Percentiles rank a stretch among this genome's conserved stretches.
phyloP scores from a whole-genome alignment of 1,139 yeast species.

The Yamadazyma membranifaciens region DNA sequence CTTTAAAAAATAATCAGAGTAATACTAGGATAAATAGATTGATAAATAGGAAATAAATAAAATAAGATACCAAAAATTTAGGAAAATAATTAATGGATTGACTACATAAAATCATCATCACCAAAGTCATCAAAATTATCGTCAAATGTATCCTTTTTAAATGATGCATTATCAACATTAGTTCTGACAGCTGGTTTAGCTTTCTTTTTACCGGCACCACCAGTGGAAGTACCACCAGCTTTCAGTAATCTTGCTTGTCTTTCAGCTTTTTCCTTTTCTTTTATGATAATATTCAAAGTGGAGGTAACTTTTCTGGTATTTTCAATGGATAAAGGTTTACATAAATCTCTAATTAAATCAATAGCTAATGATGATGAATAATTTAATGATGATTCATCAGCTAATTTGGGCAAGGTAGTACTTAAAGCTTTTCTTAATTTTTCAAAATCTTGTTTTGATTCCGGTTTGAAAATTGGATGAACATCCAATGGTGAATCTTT shows the following conservation, averaged over 20 bases:
- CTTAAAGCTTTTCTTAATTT: slow-evolving; percentile 77
- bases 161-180: slow-evolving; percentile 64
- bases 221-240: slow-evolving; percentile 83
- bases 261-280: slow-evolving; percentile 87
- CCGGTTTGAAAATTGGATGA: slow-evolving; percentile 80
- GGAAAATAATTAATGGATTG: not conserved
- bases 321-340: slow-evolving; percentile 79
- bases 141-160: slow-evolving; percentile 73
- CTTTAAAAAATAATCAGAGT: not conserved
- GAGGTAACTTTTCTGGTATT: slow-evolving; percentile 82
- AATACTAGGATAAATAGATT: not conserved
- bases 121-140: slow-evolving; percentile 50
- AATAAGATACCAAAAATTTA: not conserved
- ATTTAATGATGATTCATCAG: slow-evolving; percentile 61
- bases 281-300: slow-evolving; percentile 76
- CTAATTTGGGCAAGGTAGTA: slow-evolving; percentile 62
- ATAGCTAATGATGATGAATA: slow-evolving; percentile 77
- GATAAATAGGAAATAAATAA: not conserved
- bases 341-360: slow-evolving; percentile 80
- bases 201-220: slow-evolving; percentile 95
- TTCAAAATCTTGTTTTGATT: slow-evolving; percentile 78
- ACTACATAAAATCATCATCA: slow-evolving; percentile 89
- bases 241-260: slow-evolving; percentile 78
- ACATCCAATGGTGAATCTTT: slow-evolving; percentile 68
- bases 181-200: slow-evolving; percentile 74